Base-by-base conservation (phyloP, 2,329 filamentous ascomycete genomes). In the Colletotrichum limetticola region DNA sequence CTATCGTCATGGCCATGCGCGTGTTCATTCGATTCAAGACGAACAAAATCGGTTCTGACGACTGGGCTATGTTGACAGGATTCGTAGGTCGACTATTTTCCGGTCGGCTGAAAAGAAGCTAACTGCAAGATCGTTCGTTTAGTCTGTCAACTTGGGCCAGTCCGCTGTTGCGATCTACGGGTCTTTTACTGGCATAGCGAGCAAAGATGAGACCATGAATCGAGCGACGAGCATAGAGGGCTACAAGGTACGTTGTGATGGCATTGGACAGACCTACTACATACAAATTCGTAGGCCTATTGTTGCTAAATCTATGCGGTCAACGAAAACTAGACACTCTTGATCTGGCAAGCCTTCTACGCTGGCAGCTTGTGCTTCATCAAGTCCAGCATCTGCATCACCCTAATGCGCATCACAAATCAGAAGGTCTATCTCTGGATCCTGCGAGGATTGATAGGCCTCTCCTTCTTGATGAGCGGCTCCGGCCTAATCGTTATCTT, bases 341-440 rank as follows among this genome's bases (percentile, higher is more conserved):
- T 61, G 5, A 61, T 49, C 12, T 61, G 58, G 58, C 35, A 61
- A 49, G 35, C 37, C 2, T 30, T 12, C 6, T 61, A 61, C 24
- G 24, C 58, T 1, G 35, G 22, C 1, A 19, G 58, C 12, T 19
- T 61, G 6, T 61, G 58, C 58, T 49, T 74, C 9, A 78, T 80
- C 66, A 80, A 80, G 32, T 4, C 68, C 1, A 79, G 78, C 12
- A 80, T 80, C 22, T 77, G 79, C 49, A 75, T 78, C 1, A 78
- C 77, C 0, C 77, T 80, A 55, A 74, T 80, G 3, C 78, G 79
- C 14, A 80, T 80, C 4, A 74, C 78, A 12, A 59, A 71, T 0
- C 74, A 75, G 1, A 24, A 65, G 71, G 5, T 76, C 72, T 32
- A 75, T 75, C 4, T 74, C 46, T 65, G 76, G 67, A 1, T 70